phyloP scores from a whole-genome alignment of 2,329 filamentous ascomycete genomes.

The Fragosphaeria purpurea region DNA sequence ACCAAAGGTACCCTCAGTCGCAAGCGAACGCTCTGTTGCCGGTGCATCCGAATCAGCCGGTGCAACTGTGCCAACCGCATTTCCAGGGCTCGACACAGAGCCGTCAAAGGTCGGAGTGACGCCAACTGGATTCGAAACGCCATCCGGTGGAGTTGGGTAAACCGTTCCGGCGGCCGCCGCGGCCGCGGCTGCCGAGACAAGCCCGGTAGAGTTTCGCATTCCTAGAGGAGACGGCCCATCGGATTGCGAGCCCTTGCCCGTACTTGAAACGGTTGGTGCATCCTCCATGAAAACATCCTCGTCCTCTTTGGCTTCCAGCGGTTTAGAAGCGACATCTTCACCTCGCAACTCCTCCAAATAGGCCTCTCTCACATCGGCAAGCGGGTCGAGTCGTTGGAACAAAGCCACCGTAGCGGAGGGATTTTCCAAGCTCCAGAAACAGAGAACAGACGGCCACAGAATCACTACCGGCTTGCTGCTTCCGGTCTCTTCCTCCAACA shows the following conservation, averaged over 20 bases:
- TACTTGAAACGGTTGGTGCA: conserved; percentile 1
- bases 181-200: conserved; percentile 22
- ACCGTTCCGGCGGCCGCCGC: conserved; percentile 38
- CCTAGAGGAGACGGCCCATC: conserved; percentile 34
- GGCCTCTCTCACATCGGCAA: conserved; percentile 8
- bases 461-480: conserved; percentile 34
- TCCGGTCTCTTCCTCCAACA: conserved; percentile 31
- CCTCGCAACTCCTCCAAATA: conserved; percentile 7
- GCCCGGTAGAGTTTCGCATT: conserved; percentile 38
- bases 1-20: conserved; percentile 20
- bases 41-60: conserved; percentile 28
- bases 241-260: conserved; percentile 3
- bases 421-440: conserved; percentile 33
- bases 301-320: neutral
- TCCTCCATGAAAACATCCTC: conserved; percentile 11
- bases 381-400: conserved; percentile 10
- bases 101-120: conserved; percentile 48
- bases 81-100: conserved; percentile 44
- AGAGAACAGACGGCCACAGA: conserved; percentile 45
- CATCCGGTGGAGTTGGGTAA: conserved; percentile 65
- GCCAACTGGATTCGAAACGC: conserved; percentile 42
- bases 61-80: conserved; percentile 22
- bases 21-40: conserved; percentile 16
- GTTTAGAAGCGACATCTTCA: conserved; percentile 4
- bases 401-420: neutral